Conservation (phyloP, 257 asterid species). For the Solanum sejunctum region DNA sequence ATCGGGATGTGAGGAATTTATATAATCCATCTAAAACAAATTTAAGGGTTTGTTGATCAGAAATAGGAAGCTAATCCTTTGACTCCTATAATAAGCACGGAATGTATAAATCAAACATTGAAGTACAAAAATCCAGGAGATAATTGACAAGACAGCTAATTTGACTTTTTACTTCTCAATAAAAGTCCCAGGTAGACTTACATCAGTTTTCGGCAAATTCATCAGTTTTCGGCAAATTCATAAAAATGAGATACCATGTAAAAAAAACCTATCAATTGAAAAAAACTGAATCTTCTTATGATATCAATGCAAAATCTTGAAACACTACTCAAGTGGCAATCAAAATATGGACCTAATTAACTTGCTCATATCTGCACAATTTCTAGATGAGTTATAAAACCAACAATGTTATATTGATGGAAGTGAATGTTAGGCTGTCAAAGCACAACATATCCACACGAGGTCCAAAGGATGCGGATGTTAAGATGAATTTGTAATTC, state of each 20-base stretch:
- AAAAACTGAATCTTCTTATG: not conserved
- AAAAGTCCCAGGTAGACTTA: not conserved
- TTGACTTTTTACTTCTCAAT: not conserved
- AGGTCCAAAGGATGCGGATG: not conserved
- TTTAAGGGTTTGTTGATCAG: not conserved
- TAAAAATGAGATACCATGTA: not conserved
- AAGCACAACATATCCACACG: not conserved
- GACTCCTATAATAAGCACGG: not conserved
- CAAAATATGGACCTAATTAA: not conserved
- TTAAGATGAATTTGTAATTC: not conserved
- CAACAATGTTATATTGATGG: not conserved
- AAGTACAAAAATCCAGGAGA: not conserved
- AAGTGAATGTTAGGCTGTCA: not conserved
- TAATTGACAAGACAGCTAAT: not conserved
- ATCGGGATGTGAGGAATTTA: conserved; percentile 82
- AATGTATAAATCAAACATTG: not conserved
- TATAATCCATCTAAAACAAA: conserved; percentile 60
- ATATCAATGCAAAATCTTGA: not conserved
- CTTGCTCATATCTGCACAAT: not conserved
- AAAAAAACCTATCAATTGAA: not conserved
- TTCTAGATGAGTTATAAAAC: not conserved
- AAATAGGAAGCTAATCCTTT: not conserved
- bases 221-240: not conserved
- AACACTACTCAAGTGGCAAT: not conserved
- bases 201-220: not conserved